phyloP scores from a whole-genome alignment of 2,329 filamentous ascomycete species.

The Ascochyta fabae region DNA sequence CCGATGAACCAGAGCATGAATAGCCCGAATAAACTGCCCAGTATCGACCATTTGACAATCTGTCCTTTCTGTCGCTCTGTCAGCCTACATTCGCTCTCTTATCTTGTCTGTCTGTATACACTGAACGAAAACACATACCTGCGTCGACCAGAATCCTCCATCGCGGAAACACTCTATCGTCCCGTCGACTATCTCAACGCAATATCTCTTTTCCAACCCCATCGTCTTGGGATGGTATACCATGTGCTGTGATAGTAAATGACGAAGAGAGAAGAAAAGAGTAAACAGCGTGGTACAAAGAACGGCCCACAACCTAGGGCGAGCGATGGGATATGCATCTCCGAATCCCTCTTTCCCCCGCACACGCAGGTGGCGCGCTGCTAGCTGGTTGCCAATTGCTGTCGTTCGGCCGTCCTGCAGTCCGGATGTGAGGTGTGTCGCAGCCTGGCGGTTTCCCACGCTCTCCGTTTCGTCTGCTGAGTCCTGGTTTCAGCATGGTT shows the following conservation, averaged over 20 bases:
- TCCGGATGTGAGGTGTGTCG: conserved; percentile 27
- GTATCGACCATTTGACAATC: conserved; percentile 74
- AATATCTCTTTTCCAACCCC: conserved; percentile 38
- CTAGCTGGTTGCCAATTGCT: neutral
- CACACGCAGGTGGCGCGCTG: conserved; percentile 4
- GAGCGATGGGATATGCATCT: conserved; percentile 8
- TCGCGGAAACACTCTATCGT: conserved; percentile 37
- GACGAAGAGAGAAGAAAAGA: neutral
- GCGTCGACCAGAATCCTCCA: conserved; percentile 43
- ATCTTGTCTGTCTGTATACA: too few species aligned
- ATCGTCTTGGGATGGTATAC: conserved; percentile 20
- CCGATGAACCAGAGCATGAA: conserved; percentile 68
- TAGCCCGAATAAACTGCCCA: conserved; percentile 65
- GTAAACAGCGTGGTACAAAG: neutral
- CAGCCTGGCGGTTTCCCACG: conserved; percentile 23
- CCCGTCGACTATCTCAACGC: conserved; percentile 35
- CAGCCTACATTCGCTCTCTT: neutral
- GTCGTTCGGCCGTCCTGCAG: conserved; percentile 18
- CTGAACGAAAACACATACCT: conserved; percentile 24
- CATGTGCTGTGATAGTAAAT: too few species aligned
- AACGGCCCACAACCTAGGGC: conserved; percentile 1
- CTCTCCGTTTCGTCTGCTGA: conserved; percentile 26
- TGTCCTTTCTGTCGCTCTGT: conserved; percentile 59
- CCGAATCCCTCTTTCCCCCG: neutral
- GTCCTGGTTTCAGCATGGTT: conserved; percentile 13